Evolutionary conservation across 768 basidiomycete genomes (phyloP).

Genomic region (Trametes gibbosa): DNA sequence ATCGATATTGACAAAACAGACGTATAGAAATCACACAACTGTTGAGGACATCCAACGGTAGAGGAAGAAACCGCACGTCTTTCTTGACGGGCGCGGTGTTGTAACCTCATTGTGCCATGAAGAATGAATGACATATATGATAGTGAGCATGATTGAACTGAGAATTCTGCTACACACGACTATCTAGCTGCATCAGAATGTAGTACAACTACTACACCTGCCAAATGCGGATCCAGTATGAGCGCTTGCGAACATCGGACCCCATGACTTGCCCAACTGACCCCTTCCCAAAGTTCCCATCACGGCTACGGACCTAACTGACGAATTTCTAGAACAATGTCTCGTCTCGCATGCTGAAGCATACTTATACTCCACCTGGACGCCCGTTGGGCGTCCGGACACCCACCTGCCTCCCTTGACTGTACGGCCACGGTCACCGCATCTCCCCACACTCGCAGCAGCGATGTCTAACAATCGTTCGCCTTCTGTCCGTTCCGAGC

Average conservation of each 20-base stretch:
- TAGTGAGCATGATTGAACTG: no score
- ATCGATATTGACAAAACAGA: no score
- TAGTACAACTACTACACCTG: constrained; percentile 7
- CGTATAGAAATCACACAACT: no score
- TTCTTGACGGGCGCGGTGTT: no score
- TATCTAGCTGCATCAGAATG: no score
- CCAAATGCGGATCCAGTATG: background rate
- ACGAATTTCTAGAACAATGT: background rate
- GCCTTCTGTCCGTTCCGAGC: background rate
- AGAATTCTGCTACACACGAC: no score
- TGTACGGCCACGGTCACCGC: background rate
- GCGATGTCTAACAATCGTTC: background rate
- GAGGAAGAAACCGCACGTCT: no score
- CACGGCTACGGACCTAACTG: background rate
- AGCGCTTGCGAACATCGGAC: background rate
- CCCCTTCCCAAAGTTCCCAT: constrained; percentile 11
- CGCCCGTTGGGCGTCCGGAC: background rate
- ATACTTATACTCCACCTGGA: background rate
- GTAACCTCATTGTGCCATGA: no score
- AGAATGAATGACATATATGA: no score
- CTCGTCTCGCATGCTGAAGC: background rate
- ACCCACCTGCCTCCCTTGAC: background rate
- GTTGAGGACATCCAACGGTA: no score
- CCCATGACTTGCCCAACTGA: constrained; percentile 14
- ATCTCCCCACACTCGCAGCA: background rate